Percentiles rank a stretch among this genome's conserved stretches.
These are phyloP conservation scores for Geotrichum fermentans DNA, from an alignment of 1,139 yeast species.

Conservation along the genomic window DNA sequence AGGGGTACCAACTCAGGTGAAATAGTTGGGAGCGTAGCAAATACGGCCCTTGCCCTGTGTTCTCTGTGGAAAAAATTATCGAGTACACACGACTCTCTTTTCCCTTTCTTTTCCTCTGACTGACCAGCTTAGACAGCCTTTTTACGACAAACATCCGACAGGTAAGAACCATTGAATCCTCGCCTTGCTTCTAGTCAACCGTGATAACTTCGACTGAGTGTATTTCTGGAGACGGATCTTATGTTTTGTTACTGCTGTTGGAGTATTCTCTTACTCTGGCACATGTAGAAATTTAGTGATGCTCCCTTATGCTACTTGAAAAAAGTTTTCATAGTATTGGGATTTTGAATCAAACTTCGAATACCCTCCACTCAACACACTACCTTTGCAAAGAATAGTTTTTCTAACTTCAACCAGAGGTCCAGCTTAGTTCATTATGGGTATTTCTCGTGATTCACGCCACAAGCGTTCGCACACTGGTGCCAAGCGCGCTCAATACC, in stretches of 20 bases:
- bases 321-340: not conserved
- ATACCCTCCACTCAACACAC: too few species aligned
- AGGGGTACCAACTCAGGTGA: too few species aligned
- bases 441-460: conserved; percentile 99
- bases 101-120: conserved; percentile 13
- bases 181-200: not conserved
- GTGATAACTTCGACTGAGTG: not conserved
- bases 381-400: too few species aligned
- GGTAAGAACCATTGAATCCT: conserved; percentile 12
- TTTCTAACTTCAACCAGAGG: conserved; percentile 11
- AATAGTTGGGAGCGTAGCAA: too few species aligned
- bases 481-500: conserved; percentile 99
- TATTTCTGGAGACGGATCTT: not conserved
- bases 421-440: conserved; percentile 50
- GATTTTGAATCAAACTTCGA: too few species aligned
- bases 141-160: conserved; percentile 20
- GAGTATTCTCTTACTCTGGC: not conserved
- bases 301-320: not conserved
- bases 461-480: conserved; percentile 99
- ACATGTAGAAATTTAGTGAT: not conserved
- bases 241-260: not conserved
- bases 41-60: not conserved
- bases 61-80: not conserved
- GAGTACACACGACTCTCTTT: conserved; percentile 10
- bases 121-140: conserved; percentile 19